These are phyloP conservation scores for Rhododendron mucronatum DNA, from an alignment of 148 eudicot species.

Conservation along the genomic window DNA sequence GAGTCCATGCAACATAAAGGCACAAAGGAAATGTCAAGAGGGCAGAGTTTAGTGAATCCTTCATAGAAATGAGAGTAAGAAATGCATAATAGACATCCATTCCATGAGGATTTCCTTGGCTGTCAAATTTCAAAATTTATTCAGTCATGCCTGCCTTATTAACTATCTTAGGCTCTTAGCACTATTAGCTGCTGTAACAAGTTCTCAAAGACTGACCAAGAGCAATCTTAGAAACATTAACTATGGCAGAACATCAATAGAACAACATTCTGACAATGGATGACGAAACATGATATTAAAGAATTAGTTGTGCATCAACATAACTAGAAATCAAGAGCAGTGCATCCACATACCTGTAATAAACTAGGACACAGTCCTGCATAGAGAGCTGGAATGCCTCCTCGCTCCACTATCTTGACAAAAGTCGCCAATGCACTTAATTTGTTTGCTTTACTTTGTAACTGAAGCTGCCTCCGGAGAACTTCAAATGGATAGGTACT, in stretches of 20 bases:
- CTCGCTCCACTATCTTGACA: conserved; percentile 45
- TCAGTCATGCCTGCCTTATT: not conserved
- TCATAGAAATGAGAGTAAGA: not conserved
- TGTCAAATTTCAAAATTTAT: not conserved
- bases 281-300: not conserved
- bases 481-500: conserved; percentile 72
- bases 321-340: not conserved
- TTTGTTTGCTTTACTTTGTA: conserved; percentile 44
- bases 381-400: conserved; percentile 61
- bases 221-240: not conserved
- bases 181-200: not conserved
- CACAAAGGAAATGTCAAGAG: not conserved
- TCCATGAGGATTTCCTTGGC: not conserved
- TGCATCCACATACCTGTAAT: conserved; percentile 43
- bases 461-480: conserved; percentile 59
- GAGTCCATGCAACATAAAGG: not conserved
- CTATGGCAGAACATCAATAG: not conserved
- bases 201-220: not conserved
- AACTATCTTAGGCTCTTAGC: not conserved
- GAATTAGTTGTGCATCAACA: not conserved
- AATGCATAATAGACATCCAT: not conserved
- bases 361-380: conserved; percentile 67
- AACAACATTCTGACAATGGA: not conserved
- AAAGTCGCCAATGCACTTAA: conserved; percentile 49
- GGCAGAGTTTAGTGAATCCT: not conserved